These are phyloP conservation scores for Leucosporidium creatinivorum DNA, from an alignment of 768 basidiomycete species.

Conservation along the genomic window DNA sequence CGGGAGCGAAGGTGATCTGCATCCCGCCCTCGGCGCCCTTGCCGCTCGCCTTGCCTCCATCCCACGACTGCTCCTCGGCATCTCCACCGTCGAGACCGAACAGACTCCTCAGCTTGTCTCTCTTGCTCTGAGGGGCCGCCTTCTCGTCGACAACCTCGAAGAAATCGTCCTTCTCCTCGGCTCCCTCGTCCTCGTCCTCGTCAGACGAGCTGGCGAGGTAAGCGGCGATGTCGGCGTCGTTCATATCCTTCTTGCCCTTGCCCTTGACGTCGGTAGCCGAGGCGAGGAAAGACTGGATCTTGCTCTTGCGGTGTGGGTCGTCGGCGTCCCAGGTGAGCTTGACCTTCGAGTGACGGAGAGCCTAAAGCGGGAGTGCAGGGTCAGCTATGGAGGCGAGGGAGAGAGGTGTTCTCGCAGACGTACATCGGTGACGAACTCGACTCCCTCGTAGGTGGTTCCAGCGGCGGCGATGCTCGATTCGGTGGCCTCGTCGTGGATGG, in stretches of 20 bases:
- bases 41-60: constrained; percentile 25
- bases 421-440: constrained; percentile 91
- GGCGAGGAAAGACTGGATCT: constrained; percentile 31
- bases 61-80: constrained; percentile 24
- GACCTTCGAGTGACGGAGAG: constrained; percentile 93
- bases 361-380: constrained; percentile 48
- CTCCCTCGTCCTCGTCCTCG: constrained; percentile 52
- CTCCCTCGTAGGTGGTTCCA: constrained; percentile 53
- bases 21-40: constrained; percentile 54
- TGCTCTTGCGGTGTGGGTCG: constrained; percentile 71
- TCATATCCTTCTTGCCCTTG: constrained; percentile 66
- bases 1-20: constrained; percentile 93
- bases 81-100: constrained; percentile 28
- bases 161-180: constrained; percentile 38
- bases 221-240: constrained; percentile 79
- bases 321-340: constrained; percentile 98
- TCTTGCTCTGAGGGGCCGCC: constrained; percentile 39
- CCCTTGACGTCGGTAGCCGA: constrained; percentile 52
- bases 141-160: constrained; percentile 57
- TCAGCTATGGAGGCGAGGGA: neutral
- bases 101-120: constrained; percentile 21
- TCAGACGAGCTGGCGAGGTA: constrained; percentile 64
- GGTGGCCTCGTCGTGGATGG: constrained; percentile 70
- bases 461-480: constrained; percentile 50
- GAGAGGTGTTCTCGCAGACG: constrained; percentile 41